A percentile compares a stretch with the other conserved stretches of the same genome.
Conservation (phyloP, 768 basidiomycete genomes). For the Austroboletus festivus region DNA sequence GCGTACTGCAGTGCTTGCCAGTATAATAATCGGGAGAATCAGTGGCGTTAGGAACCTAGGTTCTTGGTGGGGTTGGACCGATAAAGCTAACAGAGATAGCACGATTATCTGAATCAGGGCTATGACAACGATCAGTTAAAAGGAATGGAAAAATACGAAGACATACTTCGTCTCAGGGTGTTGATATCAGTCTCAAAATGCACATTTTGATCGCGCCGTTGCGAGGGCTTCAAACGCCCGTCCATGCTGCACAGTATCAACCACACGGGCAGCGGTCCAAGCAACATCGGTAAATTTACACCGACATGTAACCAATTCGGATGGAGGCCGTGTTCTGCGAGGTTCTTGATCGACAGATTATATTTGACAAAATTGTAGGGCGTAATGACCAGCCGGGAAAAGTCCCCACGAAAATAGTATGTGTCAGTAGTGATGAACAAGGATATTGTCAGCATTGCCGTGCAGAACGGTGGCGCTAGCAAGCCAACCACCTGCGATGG, state of each 20-base stretch:
- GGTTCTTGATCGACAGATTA: conserved; percentile 35
- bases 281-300: conserved; percentile 39
- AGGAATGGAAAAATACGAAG: not conserved
- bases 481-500: not conserved
- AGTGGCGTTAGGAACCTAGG: conserved; percentile 38
- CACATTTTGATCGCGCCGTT: conserved; percentile 2
- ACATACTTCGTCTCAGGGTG: conserved; percentile 19
- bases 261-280: conserved; percentile 35
- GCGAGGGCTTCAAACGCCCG: conserved; percentile 2
- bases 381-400: conserved; percentile 25
- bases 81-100: conserved; percentile 29
- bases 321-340: conserved; percentile 39
- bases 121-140: conserved; percentile 12
- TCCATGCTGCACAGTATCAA: conserved; percentile 11
- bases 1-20: conserved; percentile 27
- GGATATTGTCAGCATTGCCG: conserved; percentile 13
- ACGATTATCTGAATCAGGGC: conserved; percentile 31
- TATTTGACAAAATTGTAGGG: conserved; percentile 39
- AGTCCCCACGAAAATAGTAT: conserved; percentile 30
- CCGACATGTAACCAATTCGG: conserved; percentile 39
- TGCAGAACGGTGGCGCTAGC: conserved; percentile 21
- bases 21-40: conserved; percentile 31
- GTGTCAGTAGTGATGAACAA: conserved; percentile 30
- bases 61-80: conserved; percentile 39
- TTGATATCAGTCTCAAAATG: conserved; percentile 12